Evolutionary conservation across 2,329 filamentous ascomycete genomes (phyloP).

Genomic region (Neurospora sp.): DNA sequence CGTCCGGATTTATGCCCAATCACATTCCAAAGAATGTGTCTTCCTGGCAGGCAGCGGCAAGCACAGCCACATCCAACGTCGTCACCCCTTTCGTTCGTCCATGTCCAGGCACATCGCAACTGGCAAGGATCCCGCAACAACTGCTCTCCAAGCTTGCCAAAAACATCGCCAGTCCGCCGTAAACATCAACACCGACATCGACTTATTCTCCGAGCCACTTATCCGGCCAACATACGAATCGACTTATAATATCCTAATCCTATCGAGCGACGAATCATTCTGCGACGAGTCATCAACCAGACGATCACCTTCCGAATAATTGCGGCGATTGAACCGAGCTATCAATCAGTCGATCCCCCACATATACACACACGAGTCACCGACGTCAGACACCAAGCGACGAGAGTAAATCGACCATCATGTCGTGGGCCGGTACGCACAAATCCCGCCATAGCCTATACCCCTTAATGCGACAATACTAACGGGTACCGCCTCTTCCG

Average conservation of each 20-base stretch:
- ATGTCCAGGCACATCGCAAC: constrained; percentile 7
- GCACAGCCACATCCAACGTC: constrained; percentile 19
- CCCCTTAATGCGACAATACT: neutral
- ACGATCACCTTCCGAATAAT: neutral
- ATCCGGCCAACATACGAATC: neutral
- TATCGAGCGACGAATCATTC: neutral
- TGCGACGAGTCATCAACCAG: neutral
- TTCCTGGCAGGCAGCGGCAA: neutral
- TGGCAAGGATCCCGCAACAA: constrained; percentile 2
- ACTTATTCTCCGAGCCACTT: neutral
- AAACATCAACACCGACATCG: neutral
- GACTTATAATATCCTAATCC: neutral
- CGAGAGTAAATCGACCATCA: constrained; percentile 21
- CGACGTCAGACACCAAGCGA: neutral
- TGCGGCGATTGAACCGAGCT: neutral
- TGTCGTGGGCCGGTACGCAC: constrained; percentile 38
- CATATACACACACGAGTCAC: neutral
- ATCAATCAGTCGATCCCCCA: neutral
- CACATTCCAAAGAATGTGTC: neutral
- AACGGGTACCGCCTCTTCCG: constrained; percentile 3
- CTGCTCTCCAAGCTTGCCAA: neutral
- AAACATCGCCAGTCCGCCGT: neutral
- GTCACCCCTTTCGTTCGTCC: constrained; percentile 12
- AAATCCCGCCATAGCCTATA: constrained; percentile 9
- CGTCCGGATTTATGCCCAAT: constrained; percentile 9